These are phyloP conservation scores for Acephala macrosclerotiorum DNA, from an alignment of 2,329 filamentous ascomycete genomes.

Conservation along the genomic window DNA sequence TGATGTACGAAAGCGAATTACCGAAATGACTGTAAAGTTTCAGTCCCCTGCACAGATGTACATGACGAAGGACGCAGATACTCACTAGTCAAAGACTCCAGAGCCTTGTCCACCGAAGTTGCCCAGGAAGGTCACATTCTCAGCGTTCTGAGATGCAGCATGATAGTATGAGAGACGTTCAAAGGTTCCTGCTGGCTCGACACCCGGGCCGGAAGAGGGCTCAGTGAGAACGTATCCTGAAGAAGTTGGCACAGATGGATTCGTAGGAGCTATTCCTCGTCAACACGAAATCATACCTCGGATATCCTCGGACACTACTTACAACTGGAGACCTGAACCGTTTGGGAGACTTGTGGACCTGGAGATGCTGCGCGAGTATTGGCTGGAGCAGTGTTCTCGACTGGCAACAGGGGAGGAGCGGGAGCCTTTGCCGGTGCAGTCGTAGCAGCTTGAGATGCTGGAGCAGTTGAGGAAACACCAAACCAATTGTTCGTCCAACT, in stretches of 20 bases:
- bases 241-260: neutral
- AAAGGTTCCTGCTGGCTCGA: slow-evolving; percentile 42
- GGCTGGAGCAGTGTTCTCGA: neutral
- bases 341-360: neutral
- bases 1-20: slow-evolving; percentile 63
- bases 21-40: slow-evolving; percentile 54
- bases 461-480: slow-evolving; percentile 11
- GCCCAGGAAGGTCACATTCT: slow-evolving; percentile 65
- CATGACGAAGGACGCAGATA: neutral
- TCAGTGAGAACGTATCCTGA: neutral
- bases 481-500: slow-evolving; percentile 34
- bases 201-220: neutral
- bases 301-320: neutral
- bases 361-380: slow-evolving; percentile 13
- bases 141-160: slow-evolving; percentile 49
- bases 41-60: slow-evolving; percentile 14
- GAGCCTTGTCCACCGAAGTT: slow-evolving; percentile 62
- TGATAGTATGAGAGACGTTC: slow-evolving; percentile 56
- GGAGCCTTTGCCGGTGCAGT: neutral
- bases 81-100: slow-evolving; percentile 59
- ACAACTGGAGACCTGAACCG: neutral
- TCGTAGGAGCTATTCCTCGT: neutral
- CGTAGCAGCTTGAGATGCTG: slow-evolving; percentile 6
- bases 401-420: no score
- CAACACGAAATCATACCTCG: neutral